These are phyloP conservation scores for Phyllosticta paracitricarpa DNA, from an alignment of 2,329 filamentous ascomycete species.

Conservation along the genomic window DNA sequence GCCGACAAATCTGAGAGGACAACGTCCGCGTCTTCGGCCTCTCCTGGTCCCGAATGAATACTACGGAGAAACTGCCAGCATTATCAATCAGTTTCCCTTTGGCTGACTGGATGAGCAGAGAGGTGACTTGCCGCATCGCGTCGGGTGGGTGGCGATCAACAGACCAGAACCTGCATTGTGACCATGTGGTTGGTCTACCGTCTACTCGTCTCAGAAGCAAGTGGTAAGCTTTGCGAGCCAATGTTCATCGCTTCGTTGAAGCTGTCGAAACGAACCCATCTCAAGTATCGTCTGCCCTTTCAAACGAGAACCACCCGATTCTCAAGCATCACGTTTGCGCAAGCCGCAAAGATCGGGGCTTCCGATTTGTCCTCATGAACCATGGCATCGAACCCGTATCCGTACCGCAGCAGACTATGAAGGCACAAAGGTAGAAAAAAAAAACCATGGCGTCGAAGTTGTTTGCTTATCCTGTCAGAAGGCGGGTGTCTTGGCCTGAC, in stretches of 20 bases:
- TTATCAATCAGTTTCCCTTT: neutral
- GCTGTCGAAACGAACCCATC: neutral
- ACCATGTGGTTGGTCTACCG: neutral
- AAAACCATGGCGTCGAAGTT: neutral
- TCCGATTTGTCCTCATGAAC: neutral
- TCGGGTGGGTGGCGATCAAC: neutral
- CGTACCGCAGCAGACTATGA: neutral
- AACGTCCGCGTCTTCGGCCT: neutral
- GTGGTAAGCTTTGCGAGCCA: neutral
- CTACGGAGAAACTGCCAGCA: neutral
- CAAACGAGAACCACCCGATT: neutral
- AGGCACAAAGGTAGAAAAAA: neutral
- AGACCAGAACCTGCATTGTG: neutral
- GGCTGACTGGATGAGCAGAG: neutral
- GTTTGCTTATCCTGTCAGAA: neutral
- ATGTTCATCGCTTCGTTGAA: neutral
- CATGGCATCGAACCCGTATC: neutral
- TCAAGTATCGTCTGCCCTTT: neutral
- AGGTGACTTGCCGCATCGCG: neutral
- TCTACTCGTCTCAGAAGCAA: neutral
- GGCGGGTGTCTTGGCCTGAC: neutral
- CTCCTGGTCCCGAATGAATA: neutral
- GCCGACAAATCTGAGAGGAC: neutral
- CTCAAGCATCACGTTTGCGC: neutral
- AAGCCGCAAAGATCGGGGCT: neutral